Evolutionary conservation across 75 land plant species (phyloP), one percentile per base, ranked within the genome.

Genomic region (Gnetum montanum): DNA sequence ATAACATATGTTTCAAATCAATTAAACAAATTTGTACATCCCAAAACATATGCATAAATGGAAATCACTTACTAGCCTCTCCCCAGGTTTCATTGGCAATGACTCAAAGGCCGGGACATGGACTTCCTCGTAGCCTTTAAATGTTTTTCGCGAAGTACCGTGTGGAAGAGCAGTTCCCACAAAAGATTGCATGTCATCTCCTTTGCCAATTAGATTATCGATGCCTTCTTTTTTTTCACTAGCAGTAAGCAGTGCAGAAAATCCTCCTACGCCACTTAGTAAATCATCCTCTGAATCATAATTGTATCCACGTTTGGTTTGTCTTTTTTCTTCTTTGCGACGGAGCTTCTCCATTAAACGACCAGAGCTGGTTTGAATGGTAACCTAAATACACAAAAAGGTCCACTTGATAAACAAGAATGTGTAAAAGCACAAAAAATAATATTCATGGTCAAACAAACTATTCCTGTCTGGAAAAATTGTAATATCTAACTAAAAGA

Each of bases 71-170:
- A 94, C 98, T 87, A 89, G 77, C 48, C 56, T 78, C 45, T 95
- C 99, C 13, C 82, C 85, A 59, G 91, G 82, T 65, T 74, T 83
- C 83, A 90, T 66, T 60, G 72, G 63, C 23, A 96, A 87, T 23
- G 88, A 70, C 53, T 90, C 77, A 23, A 75, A 70, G 33, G 96
- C 74, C 12, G 96, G 99, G 38, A 95, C 88, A 36, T 59, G 71
- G 2, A 95, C 91, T 70, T 95, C 99, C 64, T 95, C 99, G 74
- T 90, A 95, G 1, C 96, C 92, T 57, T 79, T 85, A 30, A 59
- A 73, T 62, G 74, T 70, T 44, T 78, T 80, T 55, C 91, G 73
- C 0, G 58, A 31, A 46, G 96, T 92, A 43, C 99, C 96, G 61
- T 80, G 85, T 40, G 96, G 96, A 64, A 95, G 83, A 44, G 92